These are phyloP conservation scores for Candida xiaguanensis DNA, from an alignment of 805 yeast genomes.

Conservation along the genomic window DNA sequence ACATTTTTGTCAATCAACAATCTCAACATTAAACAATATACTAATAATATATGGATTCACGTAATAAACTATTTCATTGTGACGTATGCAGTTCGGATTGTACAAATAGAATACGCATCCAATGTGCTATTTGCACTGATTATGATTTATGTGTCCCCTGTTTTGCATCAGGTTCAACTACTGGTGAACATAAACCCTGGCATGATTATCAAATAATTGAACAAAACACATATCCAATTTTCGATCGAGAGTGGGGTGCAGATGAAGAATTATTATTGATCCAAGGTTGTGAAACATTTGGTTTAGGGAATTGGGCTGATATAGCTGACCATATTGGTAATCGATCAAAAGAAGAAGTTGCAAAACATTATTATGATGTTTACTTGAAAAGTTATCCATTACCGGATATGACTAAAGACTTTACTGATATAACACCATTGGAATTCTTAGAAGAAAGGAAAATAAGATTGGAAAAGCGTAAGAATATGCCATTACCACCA, in stretches of 20 bases:
- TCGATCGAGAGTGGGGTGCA: constrained; percentile 94
- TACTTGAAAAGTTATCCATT: constrained; percentile 80
- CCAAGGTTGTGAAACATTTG: constrained; percentile 88
- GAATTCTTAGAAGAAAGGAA: constrained; percentile 69
- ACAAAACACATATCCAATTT: constrained; percentile 91
- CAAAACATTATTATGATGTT: constrained; percentile 68
- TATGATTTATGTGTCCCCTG: constrained; percentile 98
- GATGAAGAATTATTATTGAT: constrained; percentile 89
- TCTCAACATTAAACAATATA: not conserved
- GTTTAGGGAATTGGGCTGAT: constrained; percentile 97
- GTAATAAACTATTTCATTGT: constrained; percentile 64
- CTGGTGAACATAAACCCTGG: constrained; percentile 89
- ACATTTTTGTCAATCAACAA: constrained; percentile 3
- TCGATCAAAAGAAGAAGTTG: constrained; percentile 87
- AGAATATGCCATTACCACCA: constrained; percentile 69
- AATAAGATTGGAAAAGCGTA: constrained; percentile 65
- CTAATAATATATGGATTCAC: constrained; percentile 28
- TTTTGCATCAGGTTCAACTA: constrained; percentile 75
- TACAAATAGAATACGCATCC: constrained; percentile 83
- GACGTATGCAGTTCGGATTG: constrained; percentile 97
- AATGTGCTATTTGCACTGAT: constrained; percentile 90
- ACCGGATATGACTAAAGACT: constrained; percentile 77
- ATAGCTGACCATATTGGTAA: constrained; percentile 96
- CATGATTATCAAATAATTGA: constrained; percentile 91
- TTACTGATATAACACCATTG: constrained; percentile 56